These are phyloP conservation scores for Artemisia argyi DNA, from an alignment of 129 eudicot species.

Conservation along the genomic window DNA sequence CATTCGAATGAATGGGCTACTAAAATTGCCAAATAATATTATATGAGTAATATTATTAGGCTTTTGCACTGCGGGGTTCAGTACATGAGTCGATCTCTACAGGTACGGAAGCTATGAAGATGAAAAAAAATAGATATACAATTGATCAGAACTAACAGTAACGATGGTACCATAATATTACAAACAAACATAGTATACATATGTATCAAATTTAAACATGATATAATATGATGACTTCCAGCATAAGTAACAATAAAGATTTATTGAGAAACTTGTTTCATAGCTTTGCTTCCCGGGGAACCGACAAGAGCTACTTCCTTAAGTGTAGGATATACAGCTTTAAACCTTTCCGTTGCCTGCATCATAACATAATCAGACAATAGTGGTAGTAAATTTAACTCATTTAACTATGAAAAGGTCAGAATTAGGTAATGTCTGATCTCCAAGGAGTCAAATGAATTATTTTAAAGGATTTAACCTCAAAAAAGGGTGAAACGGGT, in stretches of 20 bases:
- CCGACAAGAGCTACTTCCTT: slow-evolving; percentile 97
- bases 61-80: too few relatives aligned
- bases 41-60: too few relatives aligned
- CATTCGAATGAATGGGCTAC: too few relatives aligned
- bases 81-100: too few relatives aligned
- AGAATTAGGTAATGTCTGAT: background rate
- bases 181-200: too few relatives aligned
- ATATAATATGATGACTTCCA: too few relatives aligned
- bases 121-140: too few relatives aligned
- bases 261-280: slow-evolving; percentile 91
- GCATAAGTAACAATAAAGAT: slow-evolving; percentile 46
- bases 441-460: background rate
- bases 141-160: too few relatives aligned
- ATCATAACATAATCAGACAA: slow-evolving; percentile 13
- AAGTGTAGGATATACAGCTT: slow-evolving; percentile 78
- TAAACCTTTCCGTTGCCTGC: slow-evolving; percentile 97
- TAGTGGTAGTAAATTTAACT: background rate
- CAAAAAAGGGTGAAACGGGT: background rate
- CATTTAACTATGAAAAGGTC: background rate
- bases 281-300: slow-evolving; percentile 88
- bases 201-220: too few relatives aligned
- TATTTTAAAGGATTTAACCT: background rate
- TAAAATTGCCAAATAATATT: too few relatives aligned
- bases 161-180: too few relatives aligned
- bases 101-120: too few relatives aligned